Evolutionary conservation across 2,329 filamentous ascomycete genomes (phyloP).

Genomic region (Lasiodiplodia hormozganensis): DNA sequence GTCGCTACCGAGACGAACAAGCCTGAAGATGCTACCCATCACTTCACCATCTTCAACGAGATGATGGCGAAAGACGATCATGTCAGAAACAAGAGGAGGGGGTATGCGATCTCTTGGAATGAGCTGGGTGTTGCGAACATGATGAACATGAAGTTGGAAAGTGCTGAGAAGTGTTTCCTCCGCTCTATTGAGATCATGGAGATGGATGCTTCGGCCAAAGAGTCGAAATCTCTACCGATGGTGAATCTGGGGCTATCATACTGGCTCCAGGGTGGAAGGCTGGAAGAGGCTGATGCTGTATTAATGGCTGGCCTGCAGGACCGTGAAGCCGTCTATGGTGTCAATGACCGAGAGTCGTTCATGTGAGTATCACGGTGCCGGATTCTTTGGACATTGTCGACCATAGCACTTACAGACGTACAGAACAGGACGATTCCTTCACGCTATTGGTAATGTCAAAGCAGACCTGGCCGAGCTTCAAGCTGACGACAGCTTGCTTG

Average conservation of each 20-base stretch:
- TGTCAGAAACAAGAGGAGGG: no score
- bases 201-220: slow-evolving; percentile 30
- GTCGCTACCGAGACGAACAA: no score
- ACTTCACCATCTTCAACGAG: slow-evolving; percentile 32
- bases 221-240: slow-evolving; percentile 31
- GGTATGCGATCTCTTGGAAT: slow-evolving; percentile 35
- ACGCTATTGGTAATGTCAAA: slow-evolving; percentile 35
- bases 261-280: slow-evolving; percentile 32
- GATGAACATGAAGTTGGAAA: slow-evolving; percentile 31
- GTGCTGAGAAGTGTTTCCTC: slow-evolving; percentile 33
- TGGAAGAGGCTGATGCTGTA: slow-evolving; percentile 29
- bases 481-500: background rate
- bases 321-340: slow-evolving; percentile 30
- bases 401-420: background rate
- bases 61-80: no score
- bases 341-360: slow-evolving; percentile 32
- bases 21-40: no score
- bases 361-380: slow-evolving; percentile 27
- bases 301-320: slow-evolving; percentile 28
- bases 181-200: slow-evolving; percentile 31
- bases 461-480: slow-evolving; percentile 13
- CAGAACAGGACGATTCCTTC: slow-evolving; percentile 34
- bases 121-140: slow-evolving; percentile 34
- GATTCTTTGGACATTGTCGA: background rate
- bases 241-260: slow-evolving; percentile 35